phyloP scores from a whole-genome alignment of 257 asterid genomes.

The Nicotiana obtusifolia region DNA sequence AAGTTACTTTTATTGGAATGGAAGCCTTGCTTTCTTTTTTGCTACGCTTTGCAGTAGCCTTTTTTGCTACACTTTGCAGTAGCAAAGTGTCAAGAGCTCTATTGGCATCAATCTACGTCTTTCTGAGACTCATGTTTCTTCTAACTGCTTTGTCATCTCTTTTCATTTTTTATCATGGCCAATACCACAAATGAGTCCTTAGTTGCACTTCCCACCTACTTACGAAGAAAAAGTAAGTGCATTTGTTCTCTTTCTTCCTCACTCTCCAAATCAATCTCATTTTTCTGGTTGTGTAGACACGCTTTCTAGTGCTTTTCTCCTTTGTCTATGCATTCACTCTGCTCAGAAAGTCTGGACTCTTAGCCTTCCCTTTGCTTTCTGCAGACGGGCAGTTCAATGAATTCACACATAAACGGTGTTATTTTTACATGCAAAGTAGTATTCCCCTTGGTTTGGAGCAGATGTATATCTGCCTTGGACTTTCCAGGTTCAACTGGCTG shows the following conservation, averaged over 20 bases:
- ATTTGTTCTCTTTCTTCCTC: background rate
- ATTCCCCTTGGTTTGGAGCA: background rate
- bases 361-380: background rate
- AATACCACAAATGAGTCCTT: background rate
- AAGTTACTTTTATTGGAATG: background rate
- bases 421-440: background rate
- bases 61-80: background rate
- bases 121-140: background rate
- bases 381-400: background rate
- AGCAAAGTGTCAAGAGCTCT: background rate
- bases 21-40: background rate
- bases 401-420: background rate
- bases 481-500: background rate
- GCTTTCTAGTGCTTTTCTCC: background rate
- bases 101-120: background rate
- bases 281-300: background rate
- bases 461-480: background rate
- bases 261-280: background rate
- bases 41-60: background rate
- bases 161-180: background rate
- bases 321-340: background rate
- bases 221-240: background rate
- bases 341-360: background rate
- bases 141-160: background rate
- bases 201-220: no score